phyloP scores from a whole-genome alignment of 257 asterid genomes.

The Solanum pinnatisectum region DNA sequence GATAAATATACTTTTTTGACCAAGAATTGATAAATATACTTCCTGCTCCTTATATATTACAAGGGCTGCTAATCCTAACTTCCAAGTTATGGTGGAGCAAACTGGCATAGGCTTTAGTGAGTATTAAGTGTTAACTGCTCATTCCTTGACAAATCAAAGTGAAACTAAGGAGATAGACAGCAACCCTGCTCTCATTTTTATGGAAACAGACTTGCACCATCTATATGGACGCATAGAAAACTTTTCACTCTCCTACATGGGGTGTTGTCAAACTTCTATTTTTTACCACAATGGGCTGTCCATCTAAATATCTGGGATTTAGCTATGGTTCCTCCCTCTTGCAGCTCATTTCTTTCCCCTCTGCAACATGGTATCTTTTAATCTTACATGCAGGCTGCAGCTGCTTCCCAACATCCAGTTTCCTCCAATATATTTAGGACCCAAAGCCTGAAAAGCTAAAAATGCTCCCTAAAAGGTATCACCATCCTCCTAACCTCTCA shows the following conservation, averaged over 20 bases:
- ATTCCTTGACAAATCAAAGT: neutral
- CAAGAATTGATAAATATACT: neutral
- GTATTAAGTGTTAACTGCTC: neutral
- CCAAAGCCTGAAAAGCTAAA: neutral
- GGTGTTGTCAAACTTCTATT: neutral
- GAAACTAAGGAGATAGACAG: neutral
- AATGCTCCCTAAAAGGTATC: neutral
- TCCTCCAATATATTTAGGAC: neutral
- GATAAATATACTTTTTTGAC: neutral
- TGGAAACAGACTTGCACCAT: neutral
- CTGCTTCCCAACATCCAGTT: neutral
- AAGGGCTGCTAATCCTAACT: neutral
- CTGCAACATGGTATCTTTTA: neutral
- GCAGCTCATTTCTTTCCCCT: neutral
- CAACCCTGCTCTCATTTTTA: neutral
- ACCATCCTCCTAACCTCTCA: neutral
- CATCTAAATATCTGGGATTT: neutral
- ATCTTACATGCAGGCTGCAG: neutral
- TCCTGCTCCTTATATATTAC: neutral
- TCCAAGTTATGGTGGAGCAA: neutral
- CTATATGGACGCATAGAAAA: neutral
- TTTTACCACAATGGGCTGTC: neutral
- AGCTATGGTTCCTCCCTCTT: neutral
- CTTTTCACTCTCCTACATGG: neutral
- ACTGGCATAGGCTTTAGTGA: neutral